These are phyloP conservation scores for Mycena haematopus DNA, from an alignment of 768 basidiomycete species.

Conservation along the genomic window DNA sequence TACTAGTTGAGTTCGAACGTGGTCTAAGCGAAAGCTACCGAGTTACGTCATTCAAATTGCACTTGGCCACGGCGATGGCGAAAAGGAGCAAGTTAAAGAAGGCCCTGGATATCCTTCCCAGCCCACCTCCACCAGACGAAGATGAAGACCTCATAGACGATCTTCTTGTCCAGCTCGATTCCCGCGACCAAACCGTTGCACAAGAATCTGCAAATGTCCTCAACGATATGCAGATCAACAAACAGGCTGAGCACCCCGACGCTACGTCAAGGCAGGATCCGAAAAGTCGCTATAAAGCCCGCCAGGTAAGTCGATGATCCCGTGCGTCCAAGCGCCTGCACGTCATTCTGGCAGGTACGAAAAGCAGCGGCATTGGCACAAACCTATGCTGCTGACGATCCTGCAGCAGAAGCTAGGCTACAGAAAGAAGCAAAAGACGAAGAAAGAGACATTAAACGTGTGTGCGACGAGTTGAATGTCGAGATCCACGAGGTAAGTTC, in stretches of 20 bases:
- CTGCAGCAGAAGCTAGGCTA: conserved; percentile 63
- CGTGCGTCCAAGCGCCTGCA: not conserved
- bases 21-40: not conserved
- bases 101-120: conserved; percentile 36
- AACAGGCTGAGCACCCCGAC: conserved; percentile 39
- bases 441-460: conserved; percentile 63
- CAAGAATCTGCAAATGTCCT: conserved; percentile 55
- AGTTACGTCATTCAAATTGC: conserved; percentile 2
- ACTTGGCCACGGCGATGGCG: conserved; percentile 44
- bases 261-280: conserved; percentile 56
- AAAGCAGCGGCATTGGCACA: conserved; percentile 72
- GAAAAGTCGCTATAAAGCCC: conserved; percentile 70
- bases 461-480: conserved; percentile 70
- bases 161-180: conserved; percentile 78
- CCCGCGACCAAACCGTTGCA: conserved; percentile 57
- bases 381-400: conserved; percentile 56
- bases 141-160: conserved; percentile 75
- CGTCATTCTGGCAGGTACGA: conserved; percentile 57
- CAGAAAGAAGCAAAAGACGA: conserved; percentile 74
- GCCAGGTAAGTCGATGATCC: conserved; percentile 59
- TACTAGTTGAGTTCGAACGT: no score
- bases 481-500: conserved; percentile 66
- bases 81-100: conserved; percentile 68
- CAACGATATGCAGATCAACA: conserved; percentile 52
- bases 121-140: conserved; percentile 40